Conservation (phyloP, 2,329 filamentous ascomycete genomes). For the Pezicula carpinea region DNA sequence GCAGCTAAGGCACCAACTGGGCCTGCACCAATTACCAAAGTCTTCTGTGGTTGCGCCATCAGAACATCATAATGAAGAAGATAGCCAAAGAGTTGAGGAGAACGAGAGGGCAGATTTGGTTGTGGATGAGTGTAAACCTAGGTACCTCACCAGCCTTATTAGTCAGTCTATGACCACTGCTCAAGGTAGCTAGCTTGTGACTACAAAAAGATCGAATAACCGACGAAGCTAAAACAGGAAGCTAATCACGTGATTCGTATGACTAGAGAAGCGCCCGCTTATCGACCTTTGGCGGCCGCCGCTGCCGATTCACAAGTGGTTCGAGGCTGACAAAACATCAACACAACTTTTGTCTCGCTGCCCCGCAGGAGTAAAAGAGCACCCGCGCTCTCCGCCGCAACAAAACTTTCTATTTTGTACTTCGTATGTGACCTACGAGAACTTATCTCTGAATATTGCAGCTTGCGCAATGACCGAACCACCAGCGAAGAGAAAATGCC, state of each 20-base stretch:
- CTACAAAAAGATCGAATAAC: no score
- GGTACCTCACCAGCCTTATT: no score
- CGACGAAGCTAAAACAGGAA: no score
- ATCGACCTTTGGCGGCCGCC: no score
- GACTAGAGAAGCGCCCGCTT: no score
- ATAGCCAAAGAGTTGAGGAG: no score
- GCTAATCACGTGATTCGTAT: no score
- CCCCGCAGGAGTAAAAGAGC: neutral
- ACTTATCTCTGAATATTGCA: no score
- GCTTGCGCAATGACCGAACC: conserved; percentile 31
- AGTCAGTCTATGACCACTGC: no score
- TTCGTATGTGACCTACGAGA: neutral
- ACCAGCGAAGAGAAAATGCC: conserved; percentile 63
- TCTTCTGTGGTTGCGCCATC: conserved; percentile 30
- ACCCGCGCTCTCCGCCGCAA: neutral
- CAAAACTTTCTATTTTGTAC: neutral
- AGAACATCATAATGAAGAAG: neutral
- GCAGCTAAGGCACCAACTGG: conserved; percentile 91
- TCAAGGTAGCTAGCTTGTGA: no score
- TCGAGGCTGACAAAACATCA: conserved; percentile 17
- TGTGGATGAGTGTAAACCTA: no score
- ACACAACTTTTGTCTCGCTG: conserved; percentile 14
- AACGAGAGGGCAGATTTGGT: neutral
- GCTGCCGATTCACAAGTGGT: no score
- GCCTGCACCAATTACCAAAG: conserved; percentile 83